These are phyloP conservation scores for Neoascochyta sp. DNA, from an alignment of 2,329 filamentous ascomycete genomes.

Conservation along the genomic window DNA sequence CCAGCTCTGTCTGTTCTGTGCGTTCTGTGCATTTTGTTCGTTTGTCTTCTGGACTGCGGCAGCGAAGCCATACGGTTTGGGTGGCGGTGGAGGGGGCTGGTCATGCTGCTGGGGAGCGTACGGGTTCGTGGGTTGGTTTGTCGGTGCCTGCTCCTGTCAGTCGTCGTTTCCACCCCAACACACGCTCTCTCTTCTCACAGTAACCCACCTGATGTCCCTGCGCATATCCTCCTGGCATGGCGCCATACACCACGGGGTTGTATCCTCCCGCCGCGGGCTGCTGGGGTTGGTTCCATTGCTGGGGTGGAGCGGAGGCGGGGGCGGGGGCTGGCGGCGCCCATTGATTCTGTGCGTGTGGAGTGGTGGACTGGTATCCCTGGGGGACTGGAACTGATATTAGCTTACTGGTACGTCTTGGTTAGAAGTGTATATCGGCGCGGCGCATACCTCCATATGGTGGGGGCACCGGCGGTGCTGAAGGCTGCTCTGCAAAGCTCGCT, in stretches of 20 bases:
- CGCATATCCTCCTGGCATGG: constrained; percentile 25
- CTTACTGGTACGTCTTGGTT: constrained; percentile 1
- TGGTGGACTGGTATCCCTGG: constrained; percentile 22
- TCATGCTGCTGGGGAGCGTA: constrained; percentile 27
- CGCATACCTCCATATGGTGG: constrained; percentile 30
- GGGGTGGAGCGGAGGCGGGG: constrained; percentile 17
- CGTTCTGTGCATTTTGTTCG: constrained; percentile 4
- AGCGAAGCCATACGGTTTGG: constrained; percentile 34
- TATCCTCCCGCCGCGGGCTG: constrained; percentile 23
- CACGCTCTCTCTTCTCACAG: constrained; percentile 2
- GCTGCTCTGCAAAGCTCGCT: constrained; percentile 26
- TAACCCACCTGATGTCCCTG: constrained; percentile 16
- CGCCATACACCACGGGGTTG: constrained; percentile 34
- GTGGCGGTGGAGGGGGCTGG: constrained; percentile 35
- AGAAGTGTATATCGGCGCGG: background rate
- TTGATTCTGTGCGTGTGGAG: constrained; percentile 26
- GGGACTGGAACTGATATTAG: constrained; percentile 7
- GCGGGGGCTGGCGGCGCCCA: constrained; percentile 26
- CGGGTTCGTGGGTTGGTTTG: constrained; percentile 10
- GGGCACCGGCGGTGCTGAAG: constrained; percentile 20
- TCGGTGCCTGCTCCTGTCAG: constrained; percentile 1
- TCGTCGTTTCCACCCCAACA: no score
- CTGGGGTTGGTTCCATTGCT: constrained; percentile 18
- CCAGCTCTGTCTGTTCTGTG: constrained; percentile 13
- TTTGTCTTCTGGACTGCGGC: constrained; percentile 18